These are phyloP conservation scores for Talaromyces stipitatus DNA, from an alignment of 495 filamentous ascomycete genomes.

Conservation along the genomic window DNA sequence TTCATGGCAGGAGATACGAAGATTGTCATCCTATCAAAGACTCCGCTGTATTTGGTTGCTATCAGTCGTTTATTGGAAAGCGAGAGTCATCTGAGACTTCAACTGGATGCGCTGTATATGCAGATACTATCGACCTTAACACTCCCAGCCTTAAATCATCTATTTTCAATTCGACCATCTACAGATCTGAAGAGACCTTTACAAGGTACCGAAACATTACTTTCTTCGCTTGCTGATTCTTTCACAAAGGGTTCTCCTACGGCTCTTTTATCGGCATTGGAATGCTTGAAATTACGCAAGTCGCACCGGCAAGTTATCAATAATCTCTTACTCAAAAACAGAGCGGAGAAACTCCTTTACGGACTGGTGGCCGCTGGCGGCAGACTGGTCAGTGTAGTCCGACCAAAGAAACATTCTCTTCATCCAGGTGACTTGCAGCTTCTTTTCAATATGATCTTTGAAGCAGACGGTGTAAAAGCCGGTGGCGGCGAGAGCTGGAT, in stretches of 20 bases:
- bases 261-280: constrained; percentile 78
- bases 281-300: constrained; percentile 84
- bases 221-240: constrained; percentile 86
- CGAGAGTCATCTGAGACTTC: constrained; percentile 73
- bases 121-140: constrained; percentile 95
- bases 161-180: constrained; percentile 84
- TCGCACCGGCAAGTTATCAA: constrained; percentile 80
- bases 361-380: constrained; percentile 93
- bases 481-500: constrained; percentile 97
- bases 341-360: constrained; percentile 72
- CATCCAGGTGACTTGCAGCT: constrained; percentile 94
- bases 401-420: constrained; percentile 90
- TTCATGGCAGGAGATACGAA: constrained; percentile 78
- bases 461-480: constrained; percentile 77
- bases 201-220: constrained; percentile 83
- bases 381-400: constrained; percentile 84
- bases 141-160: constrained; percentile 74
- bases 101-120: constrained; percentile 94
- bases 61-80: constrained; percentile 89
- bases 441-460: constrained; percentile 99
- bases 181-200: constrained; percentile 89
- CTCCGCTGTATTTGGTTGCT: constrained; percentile 85
- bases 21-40: constrained; percentile 77
- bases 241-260: constrained; percentile 91
- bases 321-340: constrained; percentile 71